Base-by-base conservation (phyloP, 2,329 filamentous ascomycete species). In the Phoma sp. region DNA sequence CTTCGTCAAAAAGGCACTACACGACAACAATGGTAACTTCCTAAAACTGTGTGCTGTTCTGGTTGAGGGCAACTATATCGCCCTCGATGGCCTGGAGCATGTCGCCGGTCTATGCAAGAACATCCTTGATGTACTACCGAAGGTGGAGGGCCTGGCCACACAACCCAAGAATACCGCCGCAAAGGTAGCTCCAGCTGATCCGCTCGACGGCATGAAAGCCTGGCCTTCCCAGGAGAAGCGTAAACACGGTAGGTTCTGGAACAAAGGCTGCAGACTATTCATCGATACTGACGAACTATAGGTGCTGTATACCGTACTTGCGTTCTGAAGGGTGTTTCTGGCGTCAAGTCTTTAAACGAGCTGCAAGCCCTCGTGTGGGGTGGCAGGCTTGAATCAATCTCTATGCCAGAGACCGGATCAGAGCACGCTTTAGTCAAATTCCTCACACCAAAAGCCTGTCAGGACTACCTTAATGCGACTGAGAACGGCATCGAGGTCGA, bases 351-450 rank as follows among this genome's bases (percentile, higher is more conserved):
- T 38, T 58, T 74, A 48, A 64, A 70, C 43, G 36, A 70, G 29
- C 48, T 75, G 4, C 73, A 76, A 50, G 62, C 70, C 35, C 57
- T 76, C 5, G 70, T 77, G 6, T 77, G 74, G 74, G 73, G 74
- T 31, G 75, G 75, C 27, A 63, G 58, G 17, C 49, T 77, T 13
- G 73, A 76, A 51, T 63, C 61, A 3, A 61, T 77, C 5, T 53
- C 55, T 1, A 61, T 72, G 46, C 67, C 65, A 31, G 61, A 61
- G 3, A 32, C 66, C 0, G 69, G 67, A 8, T 65, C 66, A 6
- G 49, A 49, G 33, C 58, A 51, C 9, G 74, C 71, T 6, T 13
- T 65, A 10, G 69, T 75, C 31, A 67, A 66, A 43, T 77, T 77
- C 45, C 60, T 76, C 25, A 73, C 64, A 0, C 51, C 68, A 2